Conservation (phyloP, 1,284 basidiomycete species). For the Rhodotorula sp. region DNA sequence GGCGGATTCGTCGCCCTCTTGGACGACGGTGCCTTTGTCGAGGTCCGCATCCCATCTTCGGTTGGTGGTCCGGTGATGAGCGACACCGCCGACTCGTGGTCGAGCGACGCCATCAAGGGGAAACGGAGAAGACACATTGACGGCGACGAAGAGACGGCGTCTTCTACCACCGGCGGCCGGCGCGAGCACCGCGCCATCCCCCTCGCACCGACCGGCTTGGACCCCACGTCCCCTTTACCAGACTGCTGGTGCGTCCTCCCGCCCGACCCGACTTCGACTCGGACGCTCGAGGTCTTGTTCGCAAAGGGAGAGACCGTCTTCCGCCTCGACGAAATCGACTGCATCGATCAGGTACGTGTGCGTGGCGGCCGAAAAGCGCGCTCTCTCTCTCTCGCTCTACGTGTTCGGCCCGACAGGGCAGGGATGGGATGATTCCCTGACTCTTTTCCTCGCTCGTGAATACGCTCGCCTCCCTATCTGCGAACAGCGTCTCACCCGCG, state of each 20-base stretch:
- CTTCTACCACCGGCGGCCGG: not conserved
- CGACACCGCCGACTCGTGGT: not conserved
- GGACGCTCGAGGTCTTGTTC: slow-evolving; percentile 80
- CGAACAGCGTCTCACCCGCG: slow-evolving; percentile 76
- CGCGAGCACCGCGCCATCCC: slow-evolving; percentile 24
- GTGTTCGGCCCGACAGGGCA: slow-evolving; percentile 50
- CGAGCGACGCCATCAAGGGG: not conserved
- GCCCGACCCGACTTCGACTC: slow-evolving; percentile 76
- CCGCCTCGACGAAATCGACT: slow-evolving; percentile 80
- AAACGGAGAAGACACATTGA: not conserved
- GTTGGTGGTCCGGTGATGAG: not conserved
- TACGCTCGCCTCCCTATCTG: too few species aligned
- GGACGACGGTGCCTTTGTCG: slow-evolving; percentile 70
- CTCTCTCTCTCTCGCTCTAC: slow-evolving; percentile 2
- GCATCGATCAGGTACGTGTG: slow-evolving; percentile 64
- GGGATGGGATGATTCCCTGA: slow-evolving; percentile 86
- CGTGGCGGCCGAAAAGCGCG: not conserved
- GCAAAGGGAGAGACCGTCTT: slow-evolving; percentile 72
- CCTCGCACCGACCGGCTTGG: slow-evolving; percentile 57
- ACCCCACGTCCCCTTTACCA: slow-evolving; percentile 59
- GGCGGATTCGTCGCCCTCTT: slow-evolving; percentile 78
- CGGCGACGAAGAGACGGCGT: not conserved
- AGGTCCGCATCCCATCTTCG: slow-evolving; percentile 66
- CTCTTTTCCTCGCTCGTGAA: slow-evolving; percentile 63
- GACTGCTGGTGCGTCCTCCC: slow-evolving; percentile 80